Conservation (phyloP, 2,329 filamentous ascomycete species). For the Leptosphaerulina australis region DNA sequence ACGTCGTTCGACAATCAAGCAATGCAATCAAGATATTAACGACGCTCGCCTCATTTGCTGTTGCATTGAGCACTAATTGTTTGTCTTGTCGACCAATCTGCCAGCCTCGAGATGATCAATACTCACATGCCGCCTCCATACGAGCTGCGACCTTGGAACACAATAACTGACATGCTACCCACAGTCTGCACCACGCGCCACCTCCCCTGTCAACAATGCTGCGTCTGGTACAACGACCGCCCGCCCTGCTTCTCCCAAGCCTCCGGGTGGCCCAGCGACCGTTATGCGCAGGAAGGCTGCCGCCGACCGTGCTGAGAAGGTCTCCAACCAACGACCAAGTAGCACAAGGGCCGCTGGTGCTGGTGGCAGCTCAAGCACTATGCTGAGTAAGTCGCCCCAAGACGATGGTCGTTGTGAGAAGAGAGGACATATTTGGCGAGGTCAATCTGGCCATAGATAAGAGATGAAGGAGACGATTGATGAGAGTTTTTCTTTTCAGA, state of each 20-base stretch:
- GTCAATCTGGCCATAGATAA: neutral
- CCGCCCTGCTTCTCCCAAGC: slow-evolving; percentile 83
- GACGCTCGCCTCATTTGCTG: neutral
- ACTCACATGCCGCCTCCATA: neutral
- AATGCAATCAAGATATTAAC: neutral
- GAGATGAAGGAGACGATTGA: neutral
- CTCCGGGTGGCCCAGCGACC: slow-evolving; percentile 91
- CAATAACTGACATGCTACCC: slow-evolving; percentile 16
- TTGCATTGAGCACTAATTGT: neutral
- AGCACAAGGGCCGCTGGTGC: slow-evolving; percentile 93
- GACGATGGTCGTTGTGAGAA: neutral
- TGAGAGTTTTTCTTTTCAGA: too few relatives aligned
- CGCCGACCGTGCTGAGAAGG: slow-evolving; percentile 95
- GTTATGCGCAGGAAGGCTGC: slow-evolving; percentile 94
- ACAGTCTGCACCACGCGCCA: slow-evolving; percentile 47
- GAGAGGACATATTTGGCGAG: neutral
- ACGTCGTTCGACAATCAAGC: neutral
- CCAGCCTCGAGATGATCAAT: neutral
- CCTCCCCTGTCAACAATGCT: slow-evolving; percentile 47
- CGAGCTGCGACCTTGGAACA: neutral
- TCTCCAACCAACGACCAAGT: slow-evolving; percentile 89
- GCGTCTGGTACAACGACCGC: slow-evolving; percentile 71
- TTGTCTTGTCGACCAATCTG: neutral
- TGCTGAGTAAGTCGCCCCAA: slow-evolving; percentile 76
- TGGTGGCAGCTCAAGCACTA: slow-evolving; percentile 94